Evolutionary conservation across 2,329 filamentous ascomycete species (phyloP).

Genomic region (Aspergillus pseudoterreus): DNA sequence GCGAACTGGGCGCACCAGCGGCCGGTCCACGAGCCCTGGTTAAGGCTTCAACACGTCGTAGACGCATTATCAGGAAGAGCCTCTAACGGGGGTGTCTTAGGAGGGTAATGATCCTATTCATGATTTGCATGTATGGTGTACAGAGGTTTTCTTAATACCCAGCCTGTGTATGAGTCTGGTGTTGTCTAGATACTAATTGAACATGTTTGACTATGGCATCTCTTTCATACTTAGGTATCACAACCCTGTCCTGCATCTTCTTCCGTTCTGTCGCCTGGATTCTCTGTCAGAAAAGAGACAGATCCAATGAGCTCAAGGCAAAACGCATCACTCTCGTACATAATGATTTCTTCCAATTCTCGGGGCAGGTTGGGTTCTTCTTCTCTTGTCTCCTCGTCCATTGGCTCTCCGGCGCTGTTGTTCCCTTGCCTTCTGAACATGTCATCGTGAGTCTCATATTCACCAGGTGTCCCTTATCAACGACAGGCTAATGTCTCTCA

Average conservation of each 20-base stretch:
- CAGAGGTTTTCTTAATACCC: no score
- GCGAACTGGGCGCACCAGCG: conserved; percentile 91
- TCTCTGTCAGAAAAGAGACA: no score
- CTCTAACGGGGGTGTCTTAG: not conserved
- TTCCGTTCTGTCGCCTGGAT: no score
- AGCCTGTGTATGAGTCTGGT: no score
- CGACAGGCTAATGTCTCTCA: conserved; percentile 3
- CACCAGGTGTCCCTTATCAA: not conserved
- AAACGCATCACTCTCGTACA: not conserved
- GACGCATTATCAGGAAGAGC: conserved; percentile 73
- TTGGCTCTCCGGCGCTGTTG: not conserved
- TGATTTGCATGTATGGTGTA: not conserved
- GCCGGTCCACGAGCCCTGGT: conserved; percentile 80
- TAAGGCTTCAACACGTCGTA: conserved; percentile 71
- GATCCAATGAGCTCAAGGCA: no score
- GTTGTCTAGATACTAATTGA: no score
- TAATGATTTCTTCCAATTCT: not conserved
- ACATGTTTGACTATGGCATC: no score
- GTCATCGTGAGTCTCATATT: conserved; percentile 5
- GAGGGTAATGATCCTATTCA: not conserved
- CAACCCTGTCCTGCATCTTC: no score
- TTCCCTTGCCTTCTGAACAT: not conserved
- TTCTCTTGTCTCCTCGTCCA: not conserved
- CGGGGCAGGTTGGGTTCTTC: not conserved
- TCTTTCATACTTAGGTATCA: no score